Conservation (phyloP, 371 early-diverging fungal genomes). For the Polyrhizophydium stewartii region DNA sequence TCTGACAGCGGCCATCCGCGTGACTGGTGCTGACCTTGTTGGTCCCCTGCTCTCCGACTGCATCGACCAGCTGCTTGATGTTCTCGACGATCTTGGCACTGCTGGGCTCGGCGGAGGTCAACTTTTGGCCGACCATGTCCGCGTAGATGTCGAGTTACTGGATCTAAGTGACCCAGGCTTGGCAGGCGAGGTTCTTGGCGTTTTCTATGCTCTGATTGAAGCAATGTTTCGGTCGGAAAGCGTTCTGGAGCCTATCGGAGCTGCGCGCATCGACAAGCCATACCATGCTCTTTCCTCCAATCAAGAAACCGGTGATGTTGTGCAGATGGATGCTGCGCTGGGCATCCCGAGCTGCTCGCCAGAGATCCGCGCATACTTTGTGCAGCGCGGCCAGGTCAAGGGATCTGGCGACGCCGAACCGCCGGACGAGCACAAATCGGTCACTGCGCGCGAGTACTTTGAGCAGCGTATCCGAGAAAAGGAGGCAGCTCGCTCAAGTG, state of each 20-base stretch:
- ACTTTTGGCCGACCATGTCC: too few relatives aligned
- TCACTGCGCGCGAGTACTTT: not conserved
- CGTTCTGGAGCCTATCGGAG: too few relatives aligned
- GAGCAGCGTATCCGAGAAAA: not conserved
- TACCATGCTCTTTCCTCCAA: too few relatives aligned
- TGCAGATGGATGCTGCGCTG: not conserved
- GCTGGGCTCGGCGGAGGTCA: not conserved
- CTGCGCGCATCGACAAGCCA: too few relatives aligned
- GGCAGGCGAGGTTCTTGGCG: constrained; percentile 30
- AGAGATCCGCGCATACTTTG: constrained; percentile 1
- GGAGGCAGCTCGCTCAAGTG: not conserved
- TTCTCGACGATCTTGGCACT: constrained; percentile 37
- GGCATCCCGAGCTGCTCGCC: not conserved
- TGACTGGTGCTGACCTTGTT: constrained; percentile 45
- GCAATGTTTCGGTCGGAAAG: constrained; percentile 7
- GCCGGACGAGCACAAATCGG: not conserved
- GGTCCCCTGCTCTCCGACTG: constrained; percentile 49
- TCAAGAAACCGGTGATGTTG: not conserved
- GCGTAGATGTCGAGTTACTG: too few relatives aligned
- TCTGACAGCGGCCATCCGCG: constrained; percentile 48
- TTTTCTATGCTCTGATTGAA: constrained; percentile 39
- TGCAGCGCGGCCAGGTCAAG: not conserved
- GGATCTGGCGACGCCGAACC: not conserved
- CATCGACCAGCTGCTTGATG: constrained; percentile 57
- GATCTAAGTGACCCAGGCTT: not conserved